Evolutionary conservation across 2,329 filamentous ascomycete genomes (phyloP).

Genomic region (Emericellopsis atlantica): DNA sequence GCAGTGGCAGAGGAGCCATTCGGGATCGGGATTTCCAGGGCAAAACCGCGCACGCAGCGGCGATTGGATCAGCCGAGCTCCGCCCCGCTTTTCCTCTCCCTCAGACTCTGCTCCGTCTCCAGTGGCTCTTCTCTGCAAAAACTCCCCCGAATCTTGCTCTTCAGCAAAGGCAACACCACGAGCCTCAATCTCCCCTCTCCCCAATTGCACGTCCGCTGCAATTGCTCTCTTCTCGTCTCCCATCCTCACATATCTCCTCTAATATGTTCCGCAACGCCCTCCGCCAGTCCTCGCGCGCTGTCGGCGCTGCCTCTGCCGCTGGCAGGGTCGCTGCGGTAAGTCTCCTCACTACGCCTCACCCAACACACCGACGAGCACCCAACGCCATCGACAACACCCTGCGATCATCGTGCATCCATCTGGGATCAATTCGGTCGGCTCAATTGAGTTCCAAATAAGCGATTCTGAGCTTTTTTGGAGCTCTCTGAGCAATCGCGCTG

Average conservation of each 20-base stretch:
- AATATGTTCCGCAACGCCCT: slow-evolving; percentile 98
- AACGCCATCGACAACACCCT: slow-evolving; percentile 32
- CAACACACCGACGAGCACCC: slow-evolving; percentile 18
- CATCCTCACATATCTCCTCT: slow-evolving; percentile 36
- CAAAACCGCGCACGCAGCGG: slow-evolving; percentile 20
- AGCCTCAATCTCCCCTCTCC: slow-evolving; percentile 46
- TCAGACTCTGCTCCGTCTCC: slow-evolving; percentile 24
- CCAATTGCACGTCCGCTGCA: slow-evolving; percentile 49
- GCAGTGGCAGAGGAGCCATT: slow-evolving; percentile 5
- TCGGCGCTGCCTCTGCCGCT: slow-evolving; percentile 84
- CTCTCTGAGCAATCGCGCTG: slow-evolving; percentile 15
- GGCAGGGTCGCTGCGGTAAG: slow-evolving; percentile 91
- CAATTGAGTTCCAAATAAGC: slow-evolving; percentile 19
- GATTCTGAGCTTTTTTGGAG: slow-evolving; percentile 18
- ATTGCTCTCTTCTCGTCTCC: slow-evolving; percentile 45
- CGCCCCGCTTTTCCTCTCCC: slow-evolving; percentile 22
- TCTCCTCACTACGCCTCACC: slow-evolving; percentile 33
- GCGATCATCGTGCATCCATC: slow-evolving; percentile 20
- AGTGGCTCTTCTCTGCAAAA: slow-evolving; percentile 19
- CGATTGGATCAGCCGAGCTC: slow-evolving; percentile 22
- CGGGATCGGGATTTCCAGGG: slow-evolving; percentile 23
- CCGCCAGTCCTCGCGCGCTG: slow-evolving; percentile 89
- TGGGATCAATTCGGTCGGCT: slow-evolving; percentile 14
- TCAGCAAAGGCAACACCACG: slow-evolving; percentile 34
- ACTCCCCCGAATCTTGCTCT: slow-evolving; percentile 25